Base-by-base conservation (phyloP, 306 rosid genomes). In the Vigna hirtella region DNA sequence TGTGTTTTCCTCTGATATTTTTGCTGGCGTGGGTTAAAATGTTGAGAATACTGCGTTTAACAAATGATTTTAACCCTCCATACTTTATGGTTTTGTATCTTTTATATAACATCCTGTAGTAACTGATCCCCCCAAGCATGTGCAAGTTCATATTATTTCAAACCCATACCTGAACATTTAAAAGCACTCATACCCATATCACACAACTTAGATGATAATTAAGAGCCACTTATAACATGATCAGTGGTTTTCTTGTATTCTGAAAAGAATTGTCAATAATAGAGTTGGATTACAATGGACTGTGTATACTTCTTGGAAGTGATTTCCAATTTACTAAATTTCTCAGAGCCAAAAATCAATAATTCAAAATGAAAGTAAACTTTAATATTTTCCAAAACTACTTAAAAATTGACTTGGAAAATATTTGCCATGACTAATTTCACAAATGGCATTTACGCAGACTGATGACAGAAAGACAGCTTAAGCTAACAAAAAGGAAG, bases 301-400 rank as follows among this genome's bases (percentile, higher is more conserved):
- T 17, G 43, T 22, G 6, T 36, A 66, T 40, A 57, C 34, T 51
- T 36, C 42, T 52, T 15, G 51, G 30, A 18, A 14, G 16, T 43
- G 36, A 30, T 64, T 72, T 30, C 43, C 53, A 80, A 34, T 63
- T 7, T 53, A 26, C 63, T 63, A 64, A 74, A 22, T 40, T 52
- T 51, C 47, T 18, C 38, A 45, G 13, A 20, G 22, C 51, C 28
- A 51, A 56, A 22, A 26, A 26, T 11, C 24, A 64, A 63, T 11
- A 42, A 50, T 47, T 30, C 22, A 68, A 77, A 57, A 26, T 30
- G 49, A 69, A 42, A 57, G 40, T 10, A 69, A 56, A 57, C 45
- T 22, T 24, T 7, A 28, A 78, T 30, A 40, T 3, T 79, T 53
- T 58, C 36, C 18, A 28, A 34, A 71, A 8, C 16, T 38, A 16